Percentiles rank a stretch among this genome's conserved stretches.
Evolutionary conservation across 495 filamentous ascomycete genomes (phyloP).

Genomic region (Penicillium herquei): DNA sequence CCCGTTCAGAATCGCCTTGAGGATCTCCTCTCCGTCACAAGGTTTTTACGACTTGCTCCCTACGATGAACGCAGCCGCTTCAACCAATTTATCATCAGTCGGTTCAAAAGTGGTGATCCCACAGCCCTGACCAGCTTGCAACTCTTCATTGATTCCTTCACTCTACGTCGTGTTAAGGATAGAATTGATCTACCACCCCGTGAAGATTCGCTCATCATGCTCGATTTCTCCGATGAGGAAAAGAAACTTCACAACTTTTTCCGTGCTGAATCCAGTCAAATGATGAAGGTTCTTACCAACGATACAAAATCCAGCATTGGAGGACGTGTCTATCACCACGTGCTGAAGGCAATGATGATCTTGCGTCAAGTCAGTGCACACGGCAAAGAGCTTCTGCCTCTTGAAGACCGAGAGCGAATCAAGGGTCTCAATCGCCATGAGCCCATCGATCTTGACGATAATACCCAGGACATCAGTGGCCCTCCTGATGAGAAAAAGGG

Average conservation of each 20-base stretch:
- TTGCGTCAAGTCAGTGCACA: slow-evolving; percentile 89
- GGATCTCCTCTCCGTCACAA: slow-evolving; percentile 85
- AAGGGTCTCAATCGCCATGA: slow-evolving; percentile 76
- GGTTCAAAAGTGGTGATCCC: slow-evolving; percentile 75
- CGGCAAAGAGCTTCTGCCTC: slow-evolving; percentile 80
- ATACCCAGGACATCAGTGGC: slow-evolving; percentile 58
- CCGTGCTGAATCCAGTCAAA: slow-evolving; percentile 59
- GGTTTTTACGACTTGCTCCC: slow-evolving; percentile 80
- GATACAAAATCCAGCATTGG: slow-evolving; percentile 61
- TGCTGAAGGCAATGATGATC: slow-evolving; percentile 85
- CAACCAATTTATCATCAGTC: slow-evolving; percentile 70
- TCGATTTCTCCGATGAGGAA: slow-evolving; percentile 58
- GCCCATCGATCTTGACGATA: slow-evolving; percentile 83
- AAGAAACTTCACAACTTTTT: slow-evolving; percentile 58
- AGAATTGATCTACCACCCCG: slow-evolving; percentile 78
- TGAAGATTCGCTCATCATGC: slow-evolving; percentile 63
- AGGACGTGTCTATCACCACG: slow-evolving; percentile 81
- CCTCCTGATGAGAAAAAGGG: slow-evolving; percentile 62
- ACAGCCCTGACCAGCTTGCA: slow-evolving; percentile 81
- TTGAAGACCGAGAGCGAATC: slow-evolving; percentile 73
- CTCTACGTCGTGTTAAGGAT: slow-evolving; percentile 88
- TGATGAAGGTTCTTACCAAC: slow-evolving; percentile 55
- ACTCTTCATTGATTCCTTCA: slow-evolving; percentile 89
- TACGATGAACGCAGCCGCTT: slow-evolving; percentile 80
- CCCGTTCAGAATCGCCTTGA: slow-evolving; percentile 90